A percentile compares a stretch with the other conserved stretches of the same genome.
Conservation (phyloP, 176 grass and related monocot genomes). For the Luzula sylvatica region DNA sequence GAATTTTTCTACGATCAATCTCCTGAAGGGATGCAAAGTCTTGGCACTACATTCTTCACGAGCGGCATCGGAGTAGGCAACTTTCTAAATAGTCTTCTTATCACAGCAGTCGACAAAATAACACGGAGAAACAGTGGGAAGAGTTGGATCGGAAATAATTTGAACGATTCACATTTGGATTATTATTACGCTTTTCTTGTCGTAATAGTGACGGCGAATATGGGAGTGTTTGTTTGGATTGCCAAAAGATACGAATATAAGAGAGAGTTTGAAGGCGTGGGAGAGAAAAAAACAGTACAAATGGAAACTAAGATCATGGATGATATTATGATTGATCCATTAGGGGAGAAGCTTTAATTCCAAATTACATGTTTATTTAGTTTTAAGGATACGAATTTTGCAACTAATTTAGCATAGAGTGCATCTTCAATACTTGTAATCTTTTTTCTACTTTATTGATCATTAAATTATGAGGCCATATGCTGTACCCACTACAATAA, state of each 20-base stretch:
- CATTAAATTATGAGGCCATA: no score
- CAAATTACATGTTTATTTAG: no score
- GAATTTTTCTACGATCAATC: constrained; percentile 42
- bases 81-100: constrained; percentile 43
- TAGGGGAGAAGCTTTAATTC: constrained; percentile 24
- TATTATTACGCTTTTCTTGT: constrained; percentile 59
- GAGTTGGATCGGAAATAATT: constrained; percentile 42
- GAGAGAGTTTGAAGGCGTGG: constrained; percentile 14
- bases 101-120: constrained; percentile 24
- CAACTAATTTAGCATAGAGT: no score
- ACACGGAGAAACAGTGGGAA: constrained; percentile 5
- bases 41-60: constrained; percentile 46
- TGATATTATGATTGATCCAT: not conserved
- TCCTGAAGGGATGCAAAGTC: constrained; percentile 58
- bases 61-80: constrained; percentile 37
- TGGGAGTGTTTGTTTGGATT: constrained; percentile 18
- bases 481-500: no score
- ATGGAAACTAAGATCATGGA: constrained; percentile 4
- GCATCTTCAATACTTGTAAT: no score
- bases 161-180: constrained; percentile 45
- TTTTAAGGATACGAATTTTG: no score
- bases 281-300: not conserved
- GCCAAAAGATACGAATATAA: constrained; percentile 28
- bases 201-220: constrained; percentile 22
- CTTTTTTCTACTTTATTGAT: no score